Conservation (phyloP, 2,329 filamentous ascomycete species). For the Alternaria conjuncta region DNA sequence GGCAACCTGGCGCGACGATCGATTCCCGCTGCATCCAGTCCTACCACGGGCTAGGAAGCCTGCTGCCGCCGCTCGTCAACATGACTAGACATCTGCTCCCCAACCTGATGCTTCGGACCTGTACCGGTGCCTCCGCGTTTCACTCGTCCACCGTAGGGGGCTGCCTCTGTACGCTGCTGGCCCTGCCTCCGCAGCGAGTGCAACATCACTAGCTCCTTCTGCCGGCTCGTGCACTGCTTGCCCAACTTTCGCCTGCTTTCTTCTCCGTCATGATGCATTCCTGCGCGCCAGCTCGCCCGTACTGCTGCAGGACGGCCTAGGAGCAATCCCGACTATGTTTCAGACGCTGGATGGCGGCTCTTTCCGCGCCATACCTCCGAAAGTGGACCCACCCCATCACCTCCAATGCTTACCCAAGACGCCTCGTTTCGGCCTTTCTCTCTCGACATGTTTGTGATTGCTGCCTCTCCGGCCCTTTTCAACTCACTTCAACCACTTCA, state of each 20-base stretch:
- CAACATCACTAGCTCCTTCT: conserved; percentile 7
- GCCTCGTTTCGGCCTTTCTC: not conserved
- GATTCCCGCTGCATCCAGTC: conserved; percentile 8
- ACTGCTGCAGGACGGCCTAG: not conserved
- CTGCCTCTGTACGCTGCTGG: conserved; percentile 1
- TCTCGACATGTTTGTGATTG: not conserved
- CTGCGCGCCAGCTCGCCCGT: not conserved
- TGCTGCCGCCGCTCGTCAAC: not conserved
- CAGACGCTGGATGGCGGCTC: conserved; percentile 11
- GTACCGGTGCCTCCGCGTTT: conserved; percentile 8
- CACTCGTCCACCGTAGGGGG: conserved; percentile 5
- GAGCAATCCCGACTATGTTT: conserved; percentile 1
- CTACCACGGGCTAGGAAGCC: not conserved
- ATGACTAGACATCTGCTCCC: not conserved
- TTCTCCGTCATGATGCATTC: not conserved
- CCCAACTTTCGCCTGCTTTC: not conserved
- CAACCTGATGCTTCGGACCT: conserved; percentile 1
- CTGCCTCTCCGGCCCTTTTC: not conserved
- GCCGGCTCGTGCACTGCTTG: conserved; percentile 9
- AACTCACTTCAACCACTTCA: not conserved
- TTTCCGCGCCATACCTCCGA: conserved; percentile 19
- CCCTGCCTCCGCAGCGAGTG: conserved; percentile 3
- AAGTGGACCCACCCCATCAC: conserved; percentile 9
- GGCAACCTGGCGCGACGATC: conserved; percentile 9
- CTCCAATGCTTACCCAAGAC: conserved; percentile 1